Evolutionary conservation across 2,329 filamentous ascomycete species (phyloP).

Genomic region (Capronia epimyces): DNA sequence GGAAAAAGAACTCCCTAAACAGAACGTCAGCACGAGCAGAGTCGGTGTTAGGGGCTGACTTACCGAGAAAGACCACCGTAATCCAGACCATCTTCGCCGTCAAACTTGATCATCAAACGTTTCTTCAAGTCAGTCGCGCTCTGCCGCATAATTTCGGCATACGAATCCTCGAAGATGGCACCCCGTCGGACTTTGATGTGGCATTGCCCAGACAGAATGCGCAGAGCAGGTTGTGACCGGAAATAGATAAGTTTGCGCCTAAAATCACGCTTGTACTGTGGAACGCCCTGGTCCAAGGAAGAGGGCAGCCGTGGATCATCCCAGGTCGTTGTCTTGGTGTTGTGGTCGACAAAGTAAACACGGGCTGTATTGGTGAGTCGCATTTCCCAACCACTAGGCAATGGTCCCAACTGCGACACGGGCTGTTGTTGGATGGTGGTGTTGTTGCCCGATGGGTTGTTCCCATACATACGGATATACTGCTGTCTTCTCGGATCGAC

Average conservation of each 20-base stretch:
- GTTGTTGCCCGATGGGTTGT: slow-evolving; percentile 60
- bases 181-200: slow-evolving; percentile 96
- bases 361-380: slow-evolving; percentile 94
- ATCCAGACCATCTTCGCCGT: slow-evolving; percentile 94
- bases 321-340: slow-evolving; percentile 99
- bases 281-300: slow-evolving; percentile 94
- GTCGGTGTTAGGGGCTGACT: slow-evolving; percentile 22
- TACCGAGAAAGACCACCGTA: slow-evolving; percentile 89
- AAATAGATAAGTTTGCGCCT: slow-evolving; percentile 97
- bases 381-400: slow-evolving; percentile 99
- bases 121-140: slow-evolving; percentile 96
- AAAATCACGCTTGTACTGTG: slow-evolving; percentile 99
- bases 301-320: slow-evolving; percentile 93
- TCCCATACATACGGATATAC: slow-evolving; percentile 97
- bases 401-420: slow-evolving; percentile 87
- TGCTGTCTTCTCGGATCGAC: slow-evolving; percentile 95
- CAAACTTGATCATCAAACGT: slow-evolving; percentile 98
- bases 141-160: slow-evolving; percentile 96
- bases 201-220: slow-evolving; percentile 92
- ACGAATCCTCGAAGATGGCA: slow-evolving; percentile 98
- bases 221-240: slow-evolving; percentile 91
- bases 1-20: slow-evolving; percentile 91
- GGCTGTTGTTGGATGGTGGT: slow-evolving; percentile 94
- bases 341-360: slow-evolving; percentile 98
- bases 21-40: neutral